phyloP scores from a whole-genome alignment of 768 basidiomycete species.

The Suillus cothurnatus region DNA sequence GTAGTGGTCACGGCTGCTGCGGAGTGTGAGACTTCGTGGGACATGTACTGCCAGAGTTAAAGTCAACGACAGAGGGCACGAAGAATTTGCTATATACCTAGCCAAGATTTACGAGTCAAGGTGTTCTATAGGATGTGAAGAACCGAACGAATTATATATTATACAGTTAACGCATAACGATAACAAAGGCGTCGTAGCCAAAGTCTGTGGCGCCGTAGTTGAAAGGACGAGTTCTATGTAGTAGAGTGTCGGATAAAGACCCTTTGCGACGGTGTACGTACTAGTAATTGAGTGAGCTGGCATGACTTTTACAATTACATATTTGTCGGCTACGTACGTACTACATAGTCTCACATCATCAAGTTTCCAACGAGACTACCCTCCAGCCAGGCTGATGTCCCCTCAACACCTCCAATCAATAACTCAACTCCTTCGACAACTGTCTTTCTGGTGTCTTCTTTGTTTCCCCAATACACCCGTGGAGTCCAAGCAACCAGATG shows the following conservation, averaged over 20 bases:
- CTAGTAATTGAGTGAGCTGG: too few species aligned
- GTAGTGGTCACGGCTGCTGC: not conserved
- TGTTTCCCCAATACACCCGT: conserved; percentile 51
- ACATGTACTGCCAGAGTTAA: not conserved
- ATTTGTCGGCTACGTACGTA: too few species aligned
- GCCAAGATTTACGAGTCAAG: not conserved
- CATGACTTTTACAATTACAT: not conserved
- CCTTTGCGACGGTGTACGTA: too few species aligned
- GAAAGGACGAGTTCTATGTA: not conserved
- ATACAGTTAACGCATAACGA: not conserved
- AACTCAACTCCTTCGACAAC: conserved; percentile 52
- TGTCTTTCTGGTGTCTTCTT: conserved; percentile 47
- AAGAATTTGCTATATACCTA: not conserved
- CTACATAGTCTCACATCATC: conserved; percentile 12
- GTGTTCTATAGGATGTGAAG: not conserved
- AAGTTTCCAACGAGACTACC: conserved; percentile 31
- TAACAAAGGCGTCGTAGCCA: not conserved
- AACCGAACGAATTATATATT: not conserved
- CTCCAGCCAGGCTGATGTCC: conserved; percentile 27
- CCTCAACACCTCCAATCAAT: conserved; percentile 38
- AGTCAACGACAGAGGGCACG: not conserved
- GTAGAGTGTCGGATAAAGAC: not conserved
- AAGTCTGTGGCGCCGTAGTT: not conserved
- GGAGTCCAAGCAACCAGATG: conserved; percentile 58
- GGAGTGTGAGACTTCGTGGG: not conserved